Evolutionary conservation across 441 rosid species (phyloP).

Genomic region (Gossypium lobatum): DNA sequence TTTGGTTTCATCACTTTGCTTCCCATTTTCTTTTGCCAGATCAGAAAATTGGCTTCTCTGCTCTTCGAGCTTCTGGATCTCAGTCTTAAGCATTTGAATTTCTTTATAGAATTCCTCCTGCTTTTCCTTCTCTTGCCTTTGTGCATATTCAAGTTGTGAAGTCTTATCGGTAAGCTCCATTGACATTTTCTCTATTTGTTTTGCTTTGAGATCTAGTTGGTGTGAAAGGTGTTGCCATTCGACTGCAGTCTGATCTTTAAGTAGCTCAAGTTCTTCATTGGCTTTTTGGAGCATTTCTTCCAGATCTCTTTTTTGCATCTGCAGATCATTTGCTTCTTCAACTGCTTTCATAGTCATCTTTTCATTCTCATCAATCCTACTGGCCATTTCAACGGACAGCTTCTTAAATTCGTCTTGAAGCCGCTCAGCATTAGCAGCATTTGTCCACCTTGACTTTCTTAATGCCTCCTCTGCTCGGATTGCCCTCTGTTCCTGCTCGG

Average conservation of each 20-base stretch:
- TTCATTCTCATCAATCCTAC: slow-evolving; percentile 52
- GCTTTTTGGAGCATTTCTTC: slow-evolving; percentile 50
- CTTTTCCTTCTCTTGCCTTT: slow-evolving; percentile 21
- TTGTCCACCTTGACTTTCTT: slow-evolving; percentile 53
- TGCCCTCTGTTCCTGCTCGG: slow-evolving; percentile 62
- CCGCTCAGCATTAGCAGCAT: slow-evolving; percentile 52
- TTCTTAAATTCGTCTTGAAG: slow-evolving; percentile 64
- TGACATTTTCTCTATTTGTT: slow-evolving; percentile 23
- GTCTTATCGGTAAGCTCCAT: slow-evolving; percentile 25
- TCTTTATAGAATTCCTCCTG: slow-evolving; percentile 38
- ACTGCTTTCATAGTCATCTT: slow-evolving; percentile 33
- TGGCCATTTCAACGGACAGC: slow-evolving; percentile 56
- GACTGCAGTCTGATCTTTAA: slow-evolving; percentile 30
- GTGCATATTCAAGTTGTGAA: slow-evolving; percentile 21
- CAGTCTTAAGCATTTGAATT: slow-evolving; percentile 30
- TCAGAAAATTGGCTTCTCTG: slow-evolving; percentile 20
- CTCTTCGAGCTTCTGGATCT: slow-evolving; percentile 31
- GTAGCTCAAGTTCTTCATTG: slow-evolving; percentile 30
- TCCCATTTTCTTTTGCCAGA: slow-evolving; percentile 23
- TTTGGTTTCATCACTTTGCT: slow-evolving; percentile 31
- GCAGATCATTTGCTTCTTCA: slow-evolving; percentile 48
- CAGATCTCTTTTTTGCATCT: slow-evolving; percentile 34
- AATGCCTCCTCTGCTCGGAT: slow-evolving; percentile 55
- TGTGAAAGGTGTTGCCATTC: slow-evolving; percentile 34
- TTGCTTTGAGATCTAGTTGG: slow-evolving; percentile 26